These are phyloP conservation scores for Leccinum pachyderme DNA, from an alignment of 1,284 basidiomycete genomes.

Conservation along the genomic window DNA sequence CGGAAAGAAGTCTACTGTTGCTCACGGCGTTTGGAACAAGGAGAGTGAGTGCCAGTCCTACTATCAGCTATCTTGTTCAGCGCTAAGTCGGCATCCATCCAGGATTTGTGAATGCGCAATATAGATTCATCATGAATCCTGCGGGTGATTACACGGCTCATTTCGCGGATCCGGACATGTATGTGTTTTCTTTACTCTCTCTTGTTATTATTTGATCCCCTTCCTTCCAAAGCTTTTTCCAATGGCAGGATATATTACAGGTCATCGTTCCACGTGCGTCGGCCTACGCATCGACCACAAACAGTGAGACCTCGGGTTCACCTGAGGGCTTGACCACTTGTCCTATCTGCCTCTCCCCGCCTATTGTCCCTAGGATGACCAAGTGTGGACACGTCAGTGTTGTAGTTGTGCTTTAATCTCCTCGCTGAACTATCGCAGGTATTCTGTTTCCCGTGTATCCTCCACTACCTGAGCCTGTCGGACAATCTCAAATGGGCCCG, in stretches of 20 bases:
- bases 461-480: conserved; percentile 87
- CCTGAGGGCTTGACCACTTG: conserved; percentile 74
- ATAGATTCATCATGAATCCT: conserved; percentile 92
- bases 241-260: conserved; percentile 96
- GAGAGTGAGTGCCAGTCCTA: conserved; percentile 63
- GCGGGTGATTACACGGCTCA: conserved; percentile 91
- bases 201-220: conserved; percentile 8
- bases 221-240: conserved; percentile 67
- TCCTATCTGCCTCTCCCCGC: conserved; percentile 93
- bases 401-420: conserved; percentile 11
- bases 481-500: conserved; percentile 81
- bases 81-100: conserved; percentile 12
- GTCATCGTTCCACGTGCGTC: conserved; percentile 86
- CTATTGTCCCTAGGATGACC: conserved; percentile 93
- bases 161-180: conserved; percentile 95
- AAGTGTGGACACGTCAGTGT: conserved; percentile 92
- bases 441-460: conserved; percentile 87
- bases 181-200: conserved; percentile 33
- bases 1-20: conserved; percentile 58
- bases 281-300: conserved; percentile 53
- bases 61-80: conserved; percentile 9
- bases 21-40: conserved; percentile 75
- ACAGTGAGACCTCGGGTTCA: conserved; percentile 37
- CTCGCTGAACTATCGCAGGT: conserved; percentile 47
- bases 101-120: conserved; percentile 94